Evolutionary conservation across 2,329 filamentous ascomycete genomes (phyloP), one percentile per base, ranked within the genome.

Genomic region (Colletotrichum euphorbiae): DNA sequence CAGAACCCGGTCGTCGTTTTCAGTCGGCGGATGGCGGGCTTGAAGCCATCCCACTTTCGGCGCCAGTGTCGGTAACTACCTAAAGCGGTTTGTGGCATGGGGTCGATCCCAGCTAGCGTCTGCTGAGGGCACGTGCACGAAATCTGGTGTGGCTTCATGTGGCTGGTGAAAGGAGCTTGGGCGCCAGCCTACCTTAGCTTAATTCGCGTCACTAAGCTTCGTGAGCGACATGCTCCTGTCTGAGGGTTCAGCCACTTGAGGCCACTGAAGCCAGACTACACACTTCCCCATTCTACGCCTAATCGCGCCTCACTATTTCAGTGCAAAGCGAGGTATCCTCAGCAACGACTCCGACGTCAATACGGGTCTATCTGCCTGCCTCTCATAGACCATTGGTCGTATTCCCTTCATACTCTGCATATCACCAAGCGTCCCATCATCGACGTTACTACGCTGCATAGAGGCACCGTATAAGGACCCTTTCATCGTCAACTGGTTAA

Each of bases 61-160:
- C 31, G 50, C 59, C 24, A 56, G 59, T 45, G 33, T 70, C 64
- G 68, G 64, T 70, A 57, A 38, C 64, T 70, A 57, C 31, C 64
- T 40, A 63, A 68, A 68, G 17, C n/a, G 64, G 64, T 38, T 59
- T 70, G 3, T 24, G 3, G 24, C 24, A 5, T 24, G 24, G 24
- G 0, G 19, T 55, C 48, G 61, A 31, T 46, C 21, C 15, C 48
- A n/a, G 21, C 36, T 24, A 17, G 17, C 54, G 40, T 15, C 15
- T 38, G 15, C 19, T 19, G 15, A 7, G 36, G 12, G 38, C 43
- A 50, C 36, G 51, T 56, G 36, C 43, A 4, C 31, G 2, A 4
- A 13, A 5, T 8, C 13, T 17, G 3, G 15, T 40, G 51, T 54
- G 51, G 51, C 51, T 19, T 4, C 6, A 8, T 6, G 51, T 54